phyloP scores from a whole-genome alignment of 176 grass and related monocot species.

The Hordeum marinum region DNA sequence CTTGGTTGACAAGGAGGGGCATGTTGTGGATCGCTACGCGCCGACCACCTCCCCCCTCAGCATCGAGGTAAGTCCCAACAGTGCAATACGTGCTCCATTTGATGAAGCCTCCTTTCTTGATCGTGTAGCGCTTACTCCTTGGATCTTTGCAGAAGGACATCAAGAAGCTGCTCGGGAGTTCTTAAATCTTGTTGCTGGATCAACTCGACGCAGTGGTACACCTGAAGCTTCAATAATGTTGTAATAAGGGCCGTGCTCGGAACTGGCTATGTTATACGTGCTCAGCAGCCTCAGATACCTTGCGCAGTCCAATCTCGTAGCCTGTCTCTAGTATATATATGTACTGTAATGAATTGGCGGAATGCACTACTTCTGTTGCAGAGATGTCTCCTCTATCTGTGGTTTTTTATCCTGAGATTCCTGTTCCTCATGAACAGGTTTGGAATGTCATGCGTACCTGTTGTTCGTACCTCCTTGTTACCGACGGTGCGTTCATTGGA shows the following conservation, averaged over 20 bases:
- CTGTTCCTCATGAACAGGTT: not conserved
- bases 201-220: not conserved
- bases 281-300: not conserved
- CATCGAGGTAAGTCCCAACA: slow-evolving; percentile 53
- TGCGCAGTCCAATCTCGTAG: not conserved
- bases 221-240: slow-evolving; percentile 13
- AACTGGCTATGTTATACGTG: slow-evolving; percentile 2
- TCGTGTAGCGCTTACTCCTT: not conserved
- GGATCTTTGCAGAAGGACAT: slow-evolving; percentile 66
- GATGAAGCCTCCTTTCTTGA: not conserved
- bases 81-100: not conserved
- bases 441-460: not conserved
- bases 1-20: slow-evolving; percentile 78
- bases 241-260: slow-evolving; percentile 26
- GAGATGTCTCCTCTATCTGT: not conserved
- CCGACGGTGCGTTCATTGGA: not conserved
- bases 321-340: too few species aligned
- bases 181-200: slow-evolving; percentile 14
- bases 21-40: slow-evolving; percentile 76
- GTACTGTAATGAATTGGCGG: slow-evolving; percentile 18
- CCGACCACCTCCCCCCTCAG: slow-evolving; percentile 83
- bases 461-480: not conserved
- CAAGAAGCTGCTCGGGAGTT: slow-evolving; percentile 65
- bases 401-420: not conserved
- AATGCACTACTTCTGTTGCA: not conserved